phyloP scores from a whole-genome alignment of 768 basidiomycete species.

The Agaricus blazei region DNA sequence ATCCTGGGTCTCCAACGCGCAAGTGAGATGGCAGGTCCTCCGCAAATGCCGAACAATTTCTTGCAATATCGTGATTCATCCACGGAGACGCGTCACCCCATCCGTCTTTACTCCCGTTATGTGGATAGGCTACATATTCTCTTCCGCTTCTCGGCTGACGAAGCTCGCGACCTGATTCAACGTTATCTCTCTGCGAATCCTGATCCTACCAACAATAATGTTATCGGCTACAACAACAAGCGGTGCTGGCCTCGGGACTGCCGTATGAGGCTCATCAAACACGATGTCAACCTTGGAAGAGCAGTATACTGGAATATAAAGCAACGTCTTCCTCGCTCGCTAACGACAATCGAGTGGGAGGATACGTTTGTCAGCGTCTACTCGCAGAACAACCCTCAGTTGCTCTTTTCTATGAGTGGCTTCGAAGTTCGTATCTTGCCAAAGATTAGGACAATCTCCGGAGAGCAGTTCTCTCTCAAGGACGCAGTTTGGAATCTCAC shows the following conservation, averaged over 20 bases:
- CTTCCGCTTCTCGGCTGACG: conserved; percentile 97
- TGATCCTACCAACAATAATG: conserved; percentile 98
- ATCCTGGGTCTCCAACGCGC: conserved; percentile 97
- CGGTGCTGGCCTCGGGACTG: conserved; percentile 99
- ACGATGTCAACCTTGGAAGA: conserved; percentile 96
- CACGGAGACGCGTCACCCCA: conserved; percentile 96
- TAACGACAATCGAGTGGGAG: conserved; percentile 99
- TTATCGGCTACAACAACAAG: conserved; percentile 99
- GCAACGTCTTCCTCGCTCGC: conserved; percentile 88
- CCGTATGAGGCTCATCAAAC: conserved; percentile 98
- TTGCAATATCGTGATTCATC: conserved; percentile 92
- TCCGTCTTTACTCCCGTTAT: conserved; percentile 95
- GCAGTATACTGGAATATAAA: conserved; percentile 99
- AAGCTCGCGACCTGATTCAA: conserved; percentile 95
- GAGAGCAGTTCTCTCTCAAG: conserved; percentile 95
- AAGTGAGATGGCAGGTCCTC: conserved; percentile 98
- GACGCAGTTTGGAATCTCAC: conserved; percentile 97
- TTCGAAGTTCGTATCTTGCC: conserved; percentile 98
- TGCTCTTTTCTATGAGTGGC: conserved; percentile 98
- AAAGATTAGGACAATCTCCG: conserved; percentile 91
- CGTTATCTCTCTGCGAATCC: conserved; percentile 96
- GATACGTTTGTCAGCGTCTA: conserved; percentile 97
- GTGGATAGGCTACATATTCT: conserved; percentile 93
- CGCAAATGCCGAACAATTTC: conserved; percentile 97
- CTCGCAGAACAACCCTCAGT: conserved; percentile 95